A percentile compares a stretch with the other conserved stretches of the same genome.
phyloP scores from a whole-genome alignment of 2,329 filamentous ascomycete genomes.

The Diatrype stigma region DNA sequence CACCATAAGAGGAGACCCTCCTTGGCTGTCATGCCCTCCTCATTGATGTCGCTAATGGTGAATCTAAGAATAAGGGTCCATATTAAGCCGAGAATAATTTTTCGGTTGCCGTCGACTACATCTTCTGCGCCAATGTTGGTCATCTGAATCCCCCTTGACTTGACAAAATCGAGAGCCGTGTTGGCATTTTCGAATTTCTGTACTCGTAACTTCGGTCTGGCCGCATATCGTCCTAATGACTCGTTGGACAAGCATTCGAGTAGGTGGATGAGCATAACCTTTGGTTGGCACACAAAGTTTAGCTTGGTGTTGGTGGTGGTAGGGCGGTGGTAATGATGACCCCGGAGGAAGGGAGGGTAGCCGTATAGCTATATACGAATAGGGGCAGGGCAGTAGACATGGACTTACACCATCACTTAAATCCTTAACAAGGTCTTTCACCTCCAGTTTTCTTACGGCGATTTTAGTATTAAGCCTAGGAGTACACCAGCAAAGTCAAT shows the following conservation, averaged over 20 bases:
- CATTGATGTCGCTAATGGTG: conserved; percentile 97
- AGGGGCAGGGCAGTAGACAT: not conserved
- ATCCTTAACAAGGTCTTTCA: conserved; percentile 83
- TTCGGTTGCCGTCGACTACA: conserved; percentile 94
- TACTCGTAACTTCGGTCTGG: conserved; percentile 91
- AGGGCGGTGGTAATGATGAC: not conserved
- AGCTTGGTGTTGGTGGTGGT: conserved; percentile 3
- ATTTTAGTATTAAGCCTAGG: conserved; percentile 93
- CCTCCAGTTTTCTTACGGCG: conserved; percentile 68
- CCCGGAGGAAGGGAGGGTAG: not conserved
- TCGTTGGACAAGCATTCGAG: conserved; percentile 94
- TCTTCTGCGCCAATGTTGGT: conserved; percentile 98
- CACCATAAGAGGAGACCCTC: conserved; percentile 95
- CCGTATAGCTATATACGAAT: not conserved
- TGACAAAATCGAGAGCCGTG: conserved; percentile 90
- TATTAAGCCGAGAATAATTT: conserved; percentile 95
- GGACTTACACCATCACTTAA: conserved; percentile 84
- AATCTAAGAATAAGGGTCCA: conserved; percentile 98
- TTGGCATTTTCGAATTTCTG: conserved; percentile 99
- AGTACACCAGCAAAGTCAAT: conserved; percentile 18
- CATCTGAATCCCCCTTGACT: conserved; percentile 86
- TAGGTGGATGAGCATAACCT: conserved; percentile 94
- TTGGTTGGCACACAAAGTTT: conserved; percentile 15
- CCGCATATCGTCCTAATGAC: conserved; percentile 92
- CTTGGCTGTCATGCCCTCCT: conserved; percentile 96